phyloP scores from a whole-genome alignment of 2,329 filamentous ascomycete species.

The Phyllosticta citriasiana region DNA sequence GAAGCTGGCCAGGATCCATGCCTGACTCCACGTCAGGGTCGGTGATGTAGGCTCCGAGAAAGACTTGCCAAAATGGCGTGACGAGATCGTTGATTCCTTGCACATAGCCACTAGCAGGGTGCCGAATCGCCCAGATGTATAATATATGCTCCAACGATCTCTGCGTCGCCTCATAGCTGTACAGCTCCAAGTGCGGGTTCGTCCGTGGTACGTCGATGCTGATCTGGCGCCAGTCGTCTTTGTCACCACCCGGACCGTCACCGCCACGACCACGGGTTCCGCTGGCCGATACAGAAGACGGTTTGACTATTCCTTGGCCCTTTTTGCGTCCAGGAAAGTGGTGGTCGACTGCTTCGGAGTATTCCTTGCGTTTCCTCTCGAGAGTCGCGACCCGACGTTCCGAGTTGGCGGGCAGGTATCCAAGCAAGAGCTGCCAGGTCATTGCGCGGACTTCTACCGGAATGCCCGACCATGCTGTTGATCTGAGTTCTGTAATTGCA shows the following conservation, averaged over 20 bases:
- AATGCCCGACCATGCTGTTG: slow-evolving; percentile 86
- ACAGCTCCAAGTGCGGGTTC: slow-evolving; percentile 90
- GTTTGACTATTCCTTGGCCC: slow-evolving; percentile 31
- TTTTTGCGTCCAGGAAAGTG: slow-evolving; percentile 53
- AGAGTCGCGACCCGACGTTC: slow-evolving; percentile 82
- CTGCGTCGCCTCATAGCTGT: slow-evolving; percentile 93
- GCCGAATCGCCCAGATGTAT: slow-evolving; percentile 95
- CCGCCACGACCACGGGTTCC: slow-evolving; percentile 64
- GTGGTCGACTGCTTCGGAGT: slow-evolving; percentile 76
- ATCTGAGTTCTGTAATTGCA: slow-evolving; percentile 69
- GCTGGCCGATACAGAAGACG: slow-evolving; percentile 25
- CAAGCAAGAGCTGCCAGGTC: slow-evolving; percentile 95
- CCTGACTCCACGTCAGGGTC: slow-evolving; percentile 83
- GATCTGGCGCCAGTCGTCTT: slow-evolving; percentile 99
- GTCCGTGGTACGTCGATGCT: slow-evolving; percentile 96
- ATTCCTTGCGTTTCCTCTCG: slow-evolving; percentile 92
- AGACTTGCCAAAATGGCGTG: slow-evolving; percentile 97
- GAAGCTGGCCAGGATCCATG: slow-evolving; percentile 94
- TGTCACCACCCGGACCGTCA: slow-evolving; percentile 72
- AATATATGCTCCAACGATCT: slow-evolving; percentile 86
- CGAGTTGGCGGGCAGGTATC: slow-evolving; percentile 93
- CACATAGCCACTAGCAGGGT: slow-evolving; percentile 94
- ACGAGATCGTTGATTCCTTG: slow-evolving; percentile 98
- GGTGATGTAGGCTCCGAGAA: slow-evolving; percentile 89
- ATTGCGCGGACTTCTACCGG: slow-evolving; percentile 93